Evolutionary conservation across 805 yeast genomes (phyloP), one percentile per base, ranked within the genome.

Genomic region (Sugiyamaella chiloensis): DNA sequence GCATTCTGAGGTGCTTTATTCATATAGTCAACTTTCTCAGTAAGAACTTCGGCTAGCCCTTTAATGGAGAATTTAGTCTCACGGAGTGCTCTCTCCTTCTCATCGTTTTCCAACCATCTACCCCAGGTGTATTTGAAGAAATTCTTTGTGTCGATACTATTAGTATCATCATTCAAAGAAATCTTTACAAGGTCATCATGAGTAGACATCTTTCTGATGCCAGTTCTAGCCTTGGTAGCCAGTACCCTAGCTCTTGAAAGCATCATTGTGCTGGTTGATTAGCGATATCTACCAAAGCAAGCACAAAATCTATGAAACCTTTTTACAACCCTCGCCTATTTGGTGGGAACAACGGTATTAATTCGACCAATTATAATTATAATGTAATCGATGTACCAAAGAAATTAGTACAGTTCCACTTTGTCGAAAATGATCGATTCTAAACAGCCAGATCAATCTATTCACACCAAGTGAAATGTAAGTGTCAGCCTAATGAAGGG

Each of bases 71-170:
- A 91, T 53, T 74, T 75, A 17, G 97, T 91, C 48, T 76, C 78
- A 67, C 99, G 80, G 56, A 79, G 80, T 12, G 74, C 79, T 60
- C 87, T 85, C 63, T 93, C 90, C 26, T 66, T 67, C 47, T 73
- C 75, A 63, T 93, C 96, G 61, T 91, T 79, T 53, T 75, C 79
- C 59, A 90, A 70, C 98, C 98, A 91, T 5, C 96, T 78, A 41
- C 99, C 99, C 95, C 98, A 91, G 2, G 93, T 74, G 63, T 89
- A 91, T 58, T 85, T 80, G 72, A 87, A 91, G 60, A 93, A 87
- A 36, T 51, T 52, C 48, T 44, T 43, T n/a, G 50, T 44, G 27
- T 51, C 56, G 30, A 47, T 42, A 23, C 39, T 36, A 9, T 32
- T 47, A 21, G 41, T 40, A 29, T 45, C 50, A 19, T 45, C 48